These are phyloP conservation scores for Chernovozyma aurita DNA, from an alignment of 1,139 yeast genomes.

Conservation along the genomic window DNA sequence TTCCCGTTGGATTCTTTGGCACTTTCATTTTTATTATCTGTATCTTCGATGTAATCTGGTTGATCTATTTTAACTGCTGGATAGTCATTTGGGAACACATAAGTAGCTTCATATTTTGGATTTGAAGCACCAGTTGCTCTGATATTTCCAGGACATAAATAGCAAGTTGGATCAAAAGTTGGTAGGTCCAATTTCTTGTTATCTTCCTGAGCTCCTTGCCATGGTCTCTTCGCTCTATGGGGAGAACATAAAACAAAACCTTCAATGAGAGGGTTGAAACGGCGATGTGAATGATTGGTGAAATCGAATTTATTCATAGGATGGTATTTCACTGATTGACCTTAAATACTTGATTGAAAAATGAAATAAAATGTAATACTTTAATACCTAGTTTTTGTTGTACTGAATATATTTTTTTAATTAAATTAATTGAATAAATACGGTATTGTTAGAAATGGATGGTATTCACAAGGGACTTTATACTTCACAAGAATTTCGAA, in stretches of 20 bases:
- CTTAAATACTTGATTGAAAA: too few species aligned
- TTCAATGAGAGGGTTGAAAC: constrained; percentile 63
- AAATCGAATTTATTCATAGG: constrained; percentile 35
- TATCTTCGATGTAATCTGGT: constrained; percentile 35
- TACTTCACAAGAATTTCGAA: too few species aligned
- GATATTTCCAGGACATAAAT: constrained; percentile 68
- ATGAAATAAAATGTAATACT: too few species aligned
- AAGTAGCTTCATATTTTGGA: constrained; percentile 56
- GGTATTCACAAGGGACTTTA: too few species aligned
- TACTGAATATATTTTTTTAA: too few species aligned
- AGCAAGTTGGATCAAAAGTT: constrained; percentile 61
- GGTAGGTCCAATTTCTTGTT: constrained; percentile 42
- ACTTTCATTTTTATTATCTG: constrained; percentile 7
- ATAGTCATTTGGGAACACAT: constrained; percentile 62
- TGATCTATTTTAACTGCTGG: constrained; percentile 64
- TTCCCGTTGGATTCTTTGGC: not conserved
- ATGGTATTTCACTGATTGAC: too few species aligned
- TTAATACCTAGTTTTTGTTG: too few species aligned
- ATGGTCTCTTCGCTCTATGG: constrained; percentile 73
- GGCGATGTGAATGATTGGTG: constrained; percentile 59
- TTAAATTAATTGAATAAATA: too few species aligned
- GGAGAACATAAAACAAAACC: constrained; percentile 71
- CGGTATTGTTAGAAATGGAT: too few species aligned
- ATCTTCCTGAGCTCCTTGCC: constrained; percentile 74
- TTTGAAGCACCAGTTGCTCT: constrained; percentile 64